These are phyloP conservation scores for Penicillium sclerotigenum DNA, from an alignment of 2,329 filamentous ascomycete species.

Conservation along the genomic window DNA sequence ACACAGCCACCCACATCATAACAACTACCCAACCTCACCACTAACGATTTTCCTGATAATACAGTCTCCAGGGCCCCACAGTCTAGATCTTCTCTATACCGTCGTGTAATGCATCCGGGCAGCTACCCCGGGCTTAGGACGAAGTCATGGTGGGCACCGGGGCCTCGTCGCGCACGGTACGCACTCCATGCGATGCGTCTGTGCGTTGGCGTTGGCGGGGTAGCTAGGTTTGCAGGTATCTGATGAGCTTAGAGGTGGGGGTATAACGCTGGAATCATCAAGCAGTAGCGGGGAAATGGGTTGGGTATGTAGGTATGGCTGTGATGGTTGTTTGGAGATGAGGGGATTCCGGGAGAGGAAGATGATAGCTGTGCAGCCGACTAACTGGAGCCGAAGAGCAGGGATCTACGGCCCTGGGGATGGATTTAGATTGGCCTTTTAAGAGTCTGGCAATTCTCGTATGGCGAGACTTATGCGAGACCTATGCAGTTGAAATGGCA, in stretches of 20 bases:
- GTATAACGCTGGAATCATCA: no score
- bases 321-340: background rate
- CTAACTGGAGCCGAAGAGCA: background rate
- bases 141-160: background rate
- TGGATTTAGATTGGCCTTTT: background rate
- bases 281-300: background rate
- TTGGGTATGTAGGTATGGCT: background rate
- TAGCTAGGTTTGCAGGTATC: background rate
- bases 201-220: background rate
- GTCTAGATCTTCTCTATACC: background rate
- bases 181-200: background rate
- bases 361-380: background rate
- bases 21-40: background rate
- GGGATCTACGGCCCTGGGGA: background rate
- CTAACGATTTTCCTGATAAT: background rate
- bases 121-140: background rate
- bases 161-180: background rate
- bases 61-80: background rate
- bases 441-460: background rate
- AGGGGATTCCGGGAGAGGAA: background rate
- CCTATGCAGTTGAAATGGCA: background rate
- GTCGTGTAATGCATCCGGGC: background rate
- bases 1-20: slow-evolving; percentile 4
- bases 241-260: background rate
- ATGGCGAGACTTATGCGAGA: background rate